Conservation (phyloP, 148 eudicot species). For the Persicaria tinctoria region DNA sequence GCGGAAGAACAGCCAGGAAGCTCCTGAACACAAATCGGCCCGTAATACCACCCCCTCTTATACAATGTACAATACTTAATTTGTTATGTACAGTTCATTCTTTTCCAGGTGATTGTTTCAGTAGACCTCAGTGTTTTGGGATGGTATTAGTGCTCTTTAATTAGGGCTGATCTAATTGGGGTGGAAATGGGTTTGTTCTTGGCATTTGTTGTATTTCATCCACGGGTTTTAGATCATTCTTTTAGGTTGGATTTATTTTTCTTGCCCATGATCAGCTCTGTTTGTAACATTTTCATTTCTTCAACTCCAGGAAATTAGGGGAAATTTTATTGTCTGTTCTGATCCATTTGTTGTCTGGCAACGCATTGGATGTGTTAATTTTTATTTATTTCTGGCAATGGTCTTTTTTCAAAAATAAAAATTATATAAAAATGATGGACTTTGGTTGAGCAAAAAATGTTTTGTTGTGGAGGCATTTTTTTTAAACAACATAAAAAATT, state of each 20-base stretch:
- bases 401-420: too few relatives aligned
- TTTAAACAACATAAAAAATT: too few relatives aligned
- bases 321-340: background rate
- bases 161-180: background rate
- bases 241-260: background rate
- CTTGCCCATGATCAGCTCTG: background rate
- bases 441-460: too few relatives aligned
- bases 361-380: too few relatives aligned
- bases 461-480: too few relatives aligned
- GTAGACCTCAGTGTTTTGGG: constrained; percentile 16
- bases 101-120: constrained; percentile 31
- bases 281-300: background rate
- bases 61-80: constrained; percentile 42
- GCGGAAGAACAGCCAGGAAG: constrained; percentile 36
- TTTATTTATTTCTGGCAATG: too few relatives aligned
- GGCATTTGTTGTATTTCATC: background rate
- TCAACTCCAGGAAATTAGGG: background rate
- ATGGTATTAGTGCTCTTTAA: constrained; percentile 18
- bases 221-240: constrained; percentile 7
- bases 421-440: too few relatives aligned
- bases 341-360: background rate
- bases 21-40: constrained; percentile 19
- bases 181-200: background rate
- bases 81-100: constrained; percentile 59
- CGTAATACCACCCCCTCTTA: constrained; percentile 17